These are phyloP conservation scores for Fusarium denticulatum DNA, from an alignment of 2,329 filamentous ascomycete species.

Conservation along the genomic window DNA sequence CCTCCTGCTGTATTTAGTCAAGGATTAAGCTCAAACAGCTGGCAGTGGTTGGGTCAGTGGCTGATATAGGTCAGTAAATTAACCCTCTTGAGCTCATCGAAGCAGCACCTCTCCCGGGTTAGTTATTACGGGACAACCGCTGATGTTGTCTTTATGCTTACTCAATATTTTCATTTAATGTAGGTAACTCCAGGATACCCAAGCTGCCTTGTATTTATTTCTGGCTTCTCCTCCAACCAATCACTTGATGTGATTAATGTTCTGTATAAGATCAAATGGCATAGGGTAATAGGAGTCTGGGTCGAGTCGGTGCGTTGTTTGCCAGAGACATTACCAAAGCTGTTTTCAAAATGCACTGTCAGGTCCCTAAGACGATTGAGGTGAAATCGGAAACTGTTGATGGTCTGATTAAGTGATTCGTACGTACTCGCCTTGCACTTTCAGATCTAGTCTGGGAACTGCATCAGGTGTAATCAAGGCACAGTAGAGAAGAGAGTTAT, in stretches of 20 bases:
- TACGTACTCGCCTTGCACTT: rapidly evolving
- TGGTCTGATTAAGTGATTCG: rapidly evolving
- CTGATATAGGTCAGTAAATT: rapidly evolving
- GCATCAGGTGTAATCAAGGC: too few relatives aligned
- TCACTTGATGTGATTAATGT: rapidly evolving
- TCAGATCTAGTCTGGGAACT: too few relatives aligned
- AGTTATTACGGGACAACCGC: rapidly evolving
- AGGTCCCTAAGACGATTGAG: rapidly evolving
- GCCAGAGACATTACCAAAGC: rapidly evolving
- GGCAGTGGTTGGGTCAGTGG: neutral
- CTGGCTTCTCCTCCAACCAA: neutral
- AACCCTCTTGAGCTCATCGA: rapidly evolving
- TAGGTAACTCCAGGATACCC: rapidly evolving
- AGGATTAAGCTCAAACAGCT: neutral
- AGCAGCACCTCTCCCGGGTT: neutral
- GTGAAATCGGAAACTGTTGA: rapidly evolving
- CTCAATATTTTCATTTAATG: rapidly evolving
- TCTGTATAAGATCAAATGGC: too few relatives aligned
- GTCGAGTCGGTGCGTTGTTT: rapidly evolving
- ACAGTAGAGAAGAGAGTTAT: neutral
- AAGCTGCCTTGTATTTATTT: neutral
- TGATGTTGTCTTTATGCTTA: rapidly evolving
- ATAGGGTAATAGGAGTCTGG: rapidly evolving
- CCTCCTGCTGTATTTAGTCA: neutral
- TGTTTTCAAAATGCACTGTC: rapidly evolving